A percentile compares a stretch with the other conserved stretches of the same genome.
Conservation (phyloP, 2,329 filamentous ascomycete genomes). For the Erysiphe pulchra region DNA sequence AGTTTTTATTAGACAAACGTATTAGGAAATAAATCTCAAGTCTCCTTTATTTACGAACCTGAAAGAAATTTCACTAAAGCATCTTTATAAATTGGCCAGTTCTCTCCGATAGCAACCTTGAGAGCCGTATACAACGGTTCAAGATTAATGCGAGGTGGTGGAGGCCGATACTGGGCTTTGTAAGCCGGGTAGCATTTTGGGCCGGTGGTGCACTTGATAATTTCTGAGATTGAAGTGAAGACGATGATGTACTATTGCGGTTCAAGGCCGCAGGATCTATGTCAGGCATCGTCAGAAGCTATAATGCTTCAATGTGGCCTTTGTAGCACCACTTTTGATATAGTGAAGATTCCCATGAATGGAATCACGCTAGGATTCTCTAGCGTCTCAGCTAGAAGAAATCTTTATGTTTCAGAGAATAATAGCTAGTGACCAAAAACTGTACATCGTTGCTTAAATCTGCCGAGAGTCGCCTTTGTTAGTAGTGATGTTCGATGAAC, state of each 20-base stretch:
- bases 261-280: conserved; percentile 45
- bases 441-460: too few relatives aligned
- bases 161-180: conserved; percentile 37
- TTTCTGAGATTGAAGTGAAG: conserved; percentile 31
- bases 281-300: conserved; percentile 28
- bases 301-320: conserved; percentile 8
- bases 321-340: conserved; percentile 8
- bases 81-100: conserved; percentile 40
- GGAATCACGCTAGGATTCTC: conserved; percentile 5
- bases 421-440: too few relatives aligned
- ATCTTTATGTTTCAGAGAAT: neutral
- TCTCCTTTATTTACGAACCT: conserved; percentile 19
- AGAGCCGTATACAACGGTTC: conserved; percentile 37
- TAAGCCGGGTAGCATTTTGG: conserved; percentile 18
- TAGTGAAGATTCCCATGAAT: conserved; percentile 10
- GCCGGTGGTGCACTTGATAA: conserved; percentile 25
- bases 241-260: conserved; percentile 31
- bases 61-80: conserved; percentile 34
- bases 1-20: neutral
- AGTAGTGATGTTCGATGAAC: too few relatives aligned
- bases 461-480: too few relatives aligned
- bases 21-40: neutral
- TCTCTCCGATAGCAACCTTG: conserved; percentile 33
- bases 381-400: conserved; percentile 6
- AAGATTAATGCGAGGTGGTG: conserved; percentile 40